A percentile compares a stretch with the other conserved stretches of the same genome.
phyloP scores from a whole-genome alignment of 805 yeast genomes.

The Scheffersomyces spartinae region DNA sequence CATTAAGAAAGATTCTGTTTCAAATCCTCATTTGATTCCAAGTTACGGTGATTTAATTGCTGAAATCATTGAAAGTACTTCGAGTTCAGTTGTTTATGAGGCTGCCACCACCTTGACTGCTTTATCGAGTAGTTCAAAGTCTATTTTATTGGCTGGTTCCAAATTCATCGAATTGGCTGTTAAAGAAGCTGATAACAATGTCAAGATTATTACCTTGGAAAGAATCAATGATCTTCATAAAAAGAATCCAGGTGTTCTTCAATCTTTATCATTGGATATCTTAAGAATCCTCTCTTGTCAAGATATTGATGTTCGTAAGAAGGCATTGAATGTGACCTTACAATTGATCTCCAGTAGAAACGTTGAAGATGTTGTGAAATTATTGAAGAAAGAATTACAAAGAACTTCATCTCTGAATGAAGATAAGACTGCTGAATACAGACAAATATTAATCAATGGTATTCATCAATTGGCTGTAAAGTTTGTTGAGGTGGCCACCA shows the following conservation, averaged over 20 bases:
- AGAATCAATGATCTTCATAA: constrained; percentile 67
- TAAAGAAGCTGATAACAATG: constrained; percentile 90
- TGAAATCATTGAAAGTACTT: constrained; percentile 60
- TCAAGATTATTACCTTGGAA: constrained; percentile 84
- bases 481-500: constrained; percentile 84
- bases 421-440: constrained; percentile 75
- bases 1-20: constrained; percentile 68
- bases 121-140: constrained; percentile 52
- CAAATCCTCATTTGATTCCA: constrained; percentile 50
- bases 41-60: constrained; percentile 64
- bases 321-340: constrained; percentile 78
- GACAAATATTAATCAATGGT: constrained; percentile 78
- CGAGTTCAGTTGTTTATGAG: constrained; percentile 75
- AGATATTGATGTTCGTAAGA: constrained; percentile 81
- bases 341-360: constrained; percentile 75
- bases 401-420: constrained; percentile 59
- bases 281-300: constrained; percentile 78
- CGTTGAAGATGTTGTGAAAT: constrained; percentile 86
- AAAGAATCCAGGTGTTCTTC: constrained; percentile 70
- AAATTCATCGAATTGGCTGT: constrained; percentile 82
- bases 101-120: constrained; percentile 72
- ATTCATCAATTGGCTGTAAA: constrained; percentile 82
- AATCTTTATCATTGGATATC: constrained; percentile 76
- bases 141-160: constrained; percentile 67
- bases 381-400: constrained; percentile 83